Base-by-base conservation (phyloP, 1,139 yeast genomes). In the Candida sp. region DNA sequence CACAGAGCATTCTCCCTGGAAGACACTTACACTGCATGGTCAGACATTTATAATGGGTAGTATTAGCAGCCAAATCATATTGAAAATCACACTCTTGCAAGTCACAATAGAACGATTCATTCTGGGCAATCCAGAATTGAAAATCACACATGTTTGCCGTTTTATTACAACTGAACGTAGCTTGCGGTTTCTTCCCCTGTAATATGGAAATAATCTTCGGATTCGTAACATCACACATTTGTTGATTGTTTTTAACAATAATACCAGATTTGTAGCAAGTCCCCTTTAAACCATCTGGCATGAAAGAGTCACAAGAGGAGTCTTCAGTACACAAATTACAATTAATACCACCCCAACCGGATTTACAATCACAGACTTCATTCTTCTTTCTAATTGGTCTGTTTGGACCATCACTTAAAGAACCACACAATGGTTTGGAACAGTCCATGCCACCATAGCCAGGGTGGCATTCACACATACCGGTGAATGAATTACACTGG, bases 371-470 rank as follows among this genome's bases (percentile, higher is more conserved):
- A 63, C 99, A 93, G 1, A 66, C 58, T 1, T 61, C 63, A 9
- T 76, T 64, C 22, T 71, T 74, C 32, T 77, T 76, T 29, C 84
- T 58, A 1, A 87, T 84, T 1, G 78, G 78, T 48, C 98, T 75
- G 43, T 84, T 77, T 23, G 60, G 58, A 25, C 85, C 87, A 46
- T 80, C 81, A 0, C 82, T 67, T 25, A 90, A 69, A 0, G 88
- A 77, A 1, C 98, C 99, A 70, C 99, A 93, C 33, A 89, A 74
- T 0, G 99, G 97, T 53, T 79, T 79, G 1, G 91, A 77, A 64
- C 99, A 93, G 60, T 93, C 97, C 55, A 82, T 82, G 6, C 98
- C 97, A 4, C 97, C 97, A 65, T 85, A 93, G 0, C 99, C 99
- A 32, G 81, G 84, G 37, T 88, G 81, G 65, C 99, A 93, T 45